Conservation (phyloP, 179 eudicot genomes). For the Beta corolliflora region DNA sequence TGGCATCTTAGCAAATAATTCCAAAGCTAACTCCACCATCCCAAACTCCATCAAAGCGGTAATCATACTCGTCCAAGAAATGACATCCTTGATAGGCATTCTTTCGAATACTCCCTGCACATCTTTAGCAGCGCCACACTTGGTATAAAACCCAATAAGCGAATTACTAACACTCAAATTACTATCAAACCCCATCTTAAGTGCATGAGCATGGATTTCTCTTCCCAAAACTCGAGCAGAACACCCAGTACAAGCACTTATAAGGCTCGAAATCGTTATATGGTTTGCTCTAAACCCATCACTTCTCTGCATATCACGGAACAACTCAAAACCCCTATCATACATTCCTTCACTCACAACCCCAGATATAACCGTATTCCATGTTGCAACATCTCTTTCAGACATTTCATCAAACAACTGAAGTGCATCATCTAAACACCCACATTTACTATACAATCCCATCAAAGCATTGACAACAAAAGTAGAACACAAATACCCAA, state of each 20-base stretch:
- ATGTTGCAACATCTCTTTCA: conserved; percentile 62
- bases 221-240: conserved; percentile 42
- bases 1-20: conserved; percentile 62
- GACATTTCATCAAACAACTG: conserved; percentile 70
- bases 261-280: conserved; percentile 65
- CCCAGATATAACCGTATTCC: conserved; percentile 76
- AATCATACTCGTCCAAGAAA: conserved; percentile 79
- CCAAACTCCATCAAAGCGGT: conserved; percentile 79
- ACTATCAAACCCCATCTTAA: conserved; percentile 50
- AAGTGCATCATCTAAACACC: conserved; percentile 47
- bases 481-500: conserved; percentile 42
- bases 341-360: conserved; percentile 48
- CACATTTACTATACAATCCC: conserved; percentile 62
- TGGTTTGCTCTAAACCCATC: conserved; percentile 52
- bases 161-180: conserved; percentile 73
- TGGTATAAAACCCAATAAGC: conserved; percentile 67
- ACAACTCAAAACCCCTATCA: conserved; percentile 56
- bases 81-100: conserved; percentile 63
- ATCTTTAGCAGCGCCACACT: conserved; percentile 56
- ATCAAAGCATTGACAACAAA: conserved; percentile 66
- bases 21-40: conserved; percentile 59
- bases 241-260: conserved; percentile 61
- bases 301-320: conserved; percentile 45
- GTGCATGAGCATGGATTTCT: conserved; percentile 65
- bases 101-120: conserved; percentile 55